phyloP scores from a whole-genome alignment of 768 basidiomycete genomes.

The Fomitopsis pulvina region DNA sequence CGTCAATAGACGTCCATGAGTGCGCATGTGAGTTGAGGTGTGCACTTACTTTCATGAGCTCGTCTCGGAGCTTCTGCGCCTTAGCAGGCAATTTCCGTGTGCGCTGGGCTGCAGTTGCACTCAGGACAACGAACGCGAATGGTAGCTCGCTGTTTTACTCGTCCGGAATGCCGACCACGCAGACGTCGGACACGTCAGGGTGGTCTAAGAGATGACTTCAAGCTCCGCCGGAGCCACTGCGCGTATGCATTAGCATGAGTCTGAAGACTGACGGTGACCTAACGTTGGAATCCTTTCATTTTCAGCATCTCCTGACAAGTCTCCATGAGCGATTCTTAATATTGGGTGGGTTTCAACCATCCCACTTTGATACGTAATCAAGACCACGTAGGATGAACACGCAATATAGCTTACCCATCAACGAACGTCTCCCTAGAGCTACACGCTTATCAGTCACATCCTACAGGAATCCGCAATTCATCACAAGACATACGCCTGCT shows the following conservation, averaged over 20 bases:
- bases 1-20: no score
- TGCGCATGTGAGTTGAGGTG: neutral
- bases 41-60: constrained; percentile 48
- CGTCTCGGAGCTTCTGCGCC: constrained; percentile 33
- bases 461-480: neutral
- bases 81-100: constrained; percentile 26
- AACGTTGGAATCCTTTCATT: constrained; percentile 39
- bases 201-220: constrained; percentile 30
- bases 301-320: constrained; percentile 65
- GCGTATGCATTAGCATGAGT: neutral
- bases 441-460: constrained; percentile 5
- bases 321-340: no score
- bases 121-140: constrained; percentile 59
- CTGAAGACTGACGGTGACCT: constrained; percentile 19
- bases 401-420: constrained; percentile 54
- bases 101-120: constrained; percentile 30
- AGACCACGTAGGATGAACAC: no score
- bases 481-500: constrained; percentile 11
- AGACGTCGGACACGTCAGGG: constrained; percentile 37
- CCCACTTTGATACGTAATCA: constrained; percentile 58
- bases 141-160: constrained; percentile 76
- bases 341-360: no score
- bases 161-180: constrained; percentile 52
- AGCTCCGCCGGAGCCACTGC: constrained; percentile 30
- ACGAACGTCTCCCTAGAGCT: constrained; percentile 63